A percentile compares a stretch with the other conserved stretches of the same genome.
Evolutionary conservation across 805 yeast genomes (phyloP).

Genomic region (Myxozyma kluyveri): DNA sequence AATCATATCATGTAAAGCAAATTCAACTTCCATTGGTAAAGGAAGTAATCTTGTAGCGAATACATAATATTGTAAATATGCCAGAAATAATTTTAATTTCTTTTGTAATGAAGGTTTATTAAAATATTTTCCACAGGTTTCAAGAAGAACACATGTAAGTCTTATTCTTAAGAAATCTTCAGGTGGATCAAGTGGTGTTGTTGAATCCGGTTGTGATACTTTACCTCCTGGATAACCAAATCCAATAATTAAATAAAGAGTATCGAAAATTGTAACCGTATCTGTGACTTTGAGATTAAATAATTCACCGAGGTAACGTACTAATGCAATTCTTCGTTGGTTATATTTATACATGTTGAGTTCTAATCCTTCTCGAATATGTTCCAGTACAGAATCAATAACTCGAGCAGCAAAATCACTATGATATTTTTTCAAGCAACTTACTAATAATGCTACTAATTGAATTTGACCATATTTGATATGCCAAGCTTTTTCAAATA

Average conservation of each 20-base stretch:
- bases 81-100: constrained; percentile 46
- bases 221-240: constrained; percentile 63
- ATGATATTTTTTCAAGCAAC: constrained; percentile 39
- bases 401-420: constrained; percentile 46
- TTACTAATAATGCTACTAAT: constrained; percentile 50
- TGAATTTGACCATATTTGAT: constrained; percentile 57
- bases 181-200: constrained; percentile 55
- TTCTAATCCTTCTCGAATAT: constrained; percentile 65
- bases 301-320: constrained; percentile 59
- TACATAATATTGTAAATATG: constrained; percentile 68
- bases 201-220: constrained; percentile 46
- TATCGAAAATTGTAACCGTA: constrained; percentile 48
- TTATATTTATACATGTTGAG: constrained; percentile 56
- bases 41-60: constrained; percentile 50
- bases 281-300: constrained; percentile 50
- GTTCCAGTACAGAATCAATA: constrained; percentile 64
- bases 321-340: constrained; percentile 60
- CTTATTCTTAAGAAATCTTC: constrained; percentile 71
- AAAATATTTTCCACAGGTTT: constrained; percentile 34
- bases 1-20: constrained; percentile 50
- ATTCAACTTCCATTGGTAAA: constrained; percentile 64
- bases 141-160: constrained; percentile 48
- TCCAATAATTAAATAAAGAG: constrained; percentile 56
- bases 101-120: constrained; percentile 21
- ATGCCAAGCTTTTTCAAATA: constrained; percentile 60